Evolutionary conservation across 306 rosid species (phyloP).

Genomic region (Rosa persica): DNA sequence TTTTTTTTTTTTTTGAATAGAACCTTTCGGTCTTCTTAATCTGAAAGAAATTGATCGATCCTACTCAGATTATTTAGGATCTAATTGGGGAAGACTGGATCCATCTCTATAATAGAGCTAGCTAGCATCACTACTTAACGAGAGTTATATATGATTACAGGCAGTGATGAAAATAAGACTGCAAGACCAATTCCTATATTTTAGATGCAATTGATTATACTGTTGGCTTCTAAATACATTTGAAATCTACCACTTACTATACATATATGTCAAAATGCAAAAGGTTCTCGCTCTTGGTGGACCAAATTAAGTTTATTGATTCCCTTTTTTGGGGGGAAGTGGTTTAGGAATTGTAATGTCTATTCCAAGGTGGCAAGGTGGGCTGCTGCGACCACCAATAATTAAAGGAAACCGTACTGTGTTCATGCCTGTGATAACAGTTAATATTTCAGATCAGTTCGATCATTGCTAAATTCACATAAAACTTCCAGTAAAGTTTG

Average conservation of each 20-base stretch:
- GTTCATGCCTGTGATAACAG: neutral
- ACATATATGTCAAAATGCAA: neutral
- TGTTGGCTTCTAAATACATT: neutral
- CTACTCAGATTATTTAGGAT: neutral
- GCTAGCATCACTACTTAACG: neutral
- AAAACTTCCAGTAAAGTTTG: neutral
- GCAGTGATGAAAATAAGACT: neutral
- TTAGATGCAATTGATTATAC: neutral
- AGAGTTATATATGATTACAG: neutral
- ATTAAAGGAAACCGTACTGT: neutral
- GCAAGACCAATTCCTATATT: neutral
- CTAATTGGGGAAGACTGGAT: neutral
- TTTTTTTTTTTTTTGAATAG: too few relatives aligned
- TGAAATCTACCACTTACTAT: neutral
- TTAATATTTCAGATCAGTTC: neutral
- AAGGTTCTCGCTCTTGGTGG: conserved; percentile 1
- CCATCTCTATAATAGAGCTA: neutral
- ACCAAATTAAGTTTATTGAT: neutral
- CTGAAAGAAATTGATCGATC: neutral
- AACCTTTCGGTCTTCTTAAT: neutral
- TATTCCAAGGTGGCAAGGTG: neutral
- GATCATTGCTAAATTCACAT: neutral
- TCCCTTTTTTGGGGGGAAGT: neutral
- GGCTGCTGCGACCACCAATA: conserved; percentile 3
- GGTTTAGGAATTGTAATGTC: conserved; percentile 6